Evolutionary conservation across 2,329 filamentous ascomycete genomes (phyloP).

Genomic region (Exophiala oligosperma): DNA sequence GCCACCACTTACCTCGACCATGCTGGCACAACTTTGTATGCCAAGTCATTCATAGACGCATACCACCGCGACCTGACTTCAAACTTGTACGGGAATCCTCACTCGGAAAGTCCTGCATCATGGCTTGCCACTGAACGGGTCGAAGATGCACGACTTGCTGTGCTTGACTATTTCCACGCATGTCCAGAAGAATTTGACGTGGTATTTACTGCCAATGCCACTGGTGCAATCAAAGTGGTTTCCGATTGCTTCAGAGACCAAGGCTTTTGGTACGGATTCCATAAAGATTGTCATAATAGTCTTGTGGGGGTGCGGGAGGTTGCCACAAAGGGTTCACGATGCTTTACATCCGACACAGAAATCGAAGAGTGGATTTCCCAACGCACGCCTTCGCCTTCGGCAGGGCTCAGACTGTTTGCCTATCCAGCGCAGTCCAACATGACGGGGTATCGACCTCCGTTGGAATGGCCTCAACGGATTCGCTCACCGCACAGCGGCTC

Average conservation of each 20-base stretch:
- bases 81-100: slow-evolving; percentile 84
- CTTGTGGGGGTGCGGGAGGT: slow-evolving; percentile 76
- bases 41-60: slow-evolving; percentile 74
- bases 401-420: slow-evolving; percentile 53
- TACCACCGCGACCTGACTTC: slow-evolving; percentile 76
- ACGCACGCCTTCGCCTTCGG: slow-evolving; percentile 24
- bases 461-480: slow-evolving; percentile 52
- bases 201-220: slow-evolving; percentile 91
- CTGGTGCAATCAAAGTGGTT: slow-evolving; percentile 83
- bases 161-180: slow-evolving; percentile 76
- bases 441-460: slow-evolving; percentile 63
- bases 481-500: not conserved
- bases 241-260: slow-evolving; percentile 70
- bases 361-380: slow-evolving; percentile 63
- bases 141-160: slow-evolving; percentile 69
- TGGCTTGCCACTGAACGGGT: slow-evolving; percentile 71
- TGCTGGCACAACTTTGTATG: slow-evolving; percentile 78
- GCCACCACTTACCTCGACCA: slow-evolving; percentile 81
- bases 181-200: slow-evolving; percentile 79
- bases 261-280: slow-evolving; percentile 80
- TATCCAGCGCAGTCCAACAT: slow-evolving; percentile 72
- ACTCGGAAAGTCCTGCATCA: slow-evolving; percentile 79
- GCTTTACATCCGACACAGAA: slow-evolving; percentile 63
- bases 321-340: slow-evolving; percentile 59
- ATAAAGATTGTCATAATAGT: slow-evolving; percentile 82